Base-by-base conservation (phyloP, 2,329 filamentous ascomycete species). In the Fusarium sulawesiense region DNA sequence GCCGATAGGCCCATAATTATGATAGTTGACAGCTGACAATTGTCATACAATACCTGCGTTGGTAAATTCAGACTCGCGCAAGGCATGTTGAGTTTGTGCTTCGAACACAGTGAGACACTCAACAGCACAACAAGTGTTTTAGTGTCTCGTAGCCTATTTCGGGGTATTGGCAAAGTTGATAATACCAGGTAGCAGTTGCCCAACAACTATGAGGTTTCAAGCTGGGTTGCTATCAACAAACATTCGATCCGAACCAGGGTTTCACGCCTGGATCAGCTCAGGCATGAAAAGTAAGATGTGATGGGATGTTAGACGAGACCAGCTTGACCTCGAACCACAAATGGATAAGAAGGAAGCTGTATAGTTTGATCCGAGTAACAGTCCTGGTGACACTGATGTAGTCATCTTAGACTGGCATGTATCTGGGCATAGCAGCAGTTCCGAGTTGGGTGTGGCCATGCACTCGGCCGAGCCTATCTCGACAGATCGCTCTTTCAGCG, bases 311-410 rank as follows among this genome's bases (percentile, higher is more conserved):
- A 49, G 37, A 58, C 32, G 37, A 60, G 57, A 32, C 21, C 42
- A 60, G 34, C 29, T 27, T 44, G 59, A 29, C 49, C 27, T 55
- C 49, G 48, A 41, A 59, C 41, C 47, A 56, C 29, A 56, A 64
- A 55, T 46, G 54, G 56, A 54, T 45, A 47, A 54, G 40, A 48
- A 64, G 49, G 58, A 14, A 61, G 44, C 48, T 57, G n/a, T 50
- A 57, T 58, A 69, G 71, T 60, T 29, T 57, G 68, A 71, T 71
- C 68, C 42, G 42, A 47, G 53, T 34, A 50, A 51, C 40, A 48
- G 51, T 34, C 50, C 63, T 68, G 42, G 67, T 51, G 41, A 64
- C 46, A 45, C 47, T 57, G 51, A 46, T 59, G 66, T 32, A 69
- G 49, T 48, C 56, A 44, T 55, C 27, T 21, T 34, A 42, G 23